Conservation (phyloP, 2,329 filamentous ascomycete genomes). For the Colletotrichum somersetense region DNA sequence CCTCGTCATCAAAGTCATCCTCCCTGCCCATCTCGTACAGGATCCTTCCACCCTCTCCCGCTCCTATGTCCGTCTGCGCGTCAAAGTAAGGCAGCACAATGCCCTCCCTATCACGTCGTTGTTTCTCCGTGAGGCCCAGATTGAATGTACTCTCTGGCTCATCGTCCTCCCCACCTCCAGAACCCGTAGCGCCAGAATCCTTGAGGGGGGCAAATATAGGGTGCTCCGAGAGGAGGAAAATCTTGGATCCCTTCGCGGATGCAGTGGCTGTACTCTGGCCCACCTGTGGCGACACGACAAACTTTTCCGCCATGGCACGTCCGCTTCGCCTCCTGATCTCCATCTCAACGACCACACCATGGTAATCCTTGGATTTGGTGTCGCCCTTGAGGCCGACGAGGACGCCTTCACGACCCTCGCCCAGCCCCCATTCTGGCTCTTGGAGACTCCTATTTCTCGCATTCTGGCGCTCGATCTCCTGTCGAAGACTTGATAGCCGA, state of each 20-base stretch:
- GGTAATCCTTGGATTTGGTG: conserved; percentile 54
- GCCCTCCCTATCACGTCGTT: conserved; percentile 85
- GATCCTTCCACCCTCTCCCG: conserved; percentile 90
- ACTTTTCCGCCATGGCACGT: conserved; percentile 78
- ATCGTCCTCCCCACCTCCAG: conserved; percentile 56
- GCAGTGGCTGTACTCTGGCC: conserved; percentile 27
- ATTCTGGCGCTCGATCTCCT: conserved; percentile 80
- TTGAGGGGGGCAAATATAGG: conserved; percentile 71
- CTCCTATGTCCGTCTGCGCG: conserved; percentile 84
- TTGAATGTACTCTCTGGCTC: conserved; percentile 84
- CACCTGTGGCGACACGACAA: conserved; percentile 59
- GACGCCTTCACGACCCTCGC: conserved; percentile 82
- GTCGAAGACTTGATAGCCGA: conserved; percentile 77
- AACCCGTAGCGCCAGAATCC: conserved; percentile 48
- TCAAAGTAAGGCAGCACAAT: conserved; percentile 97
- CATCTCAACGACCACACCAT: conserved; percentile 81
- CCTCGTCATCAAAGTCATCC: conserved; percentile 96
- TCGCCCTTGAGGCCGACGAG: conserved; percentile 73
- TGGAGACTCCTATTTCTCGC: conserved; percentile 81
- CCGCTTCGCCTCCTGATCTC: conserved; percentile 89
- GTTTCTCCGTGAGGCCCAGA: conserved; percentile 89
- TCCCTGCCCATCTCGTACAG: conserved; percentile 97
- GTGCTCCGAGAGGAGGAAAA: conserved; percentile 81
- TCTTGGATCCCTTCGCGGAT: conserved; percentile 47
- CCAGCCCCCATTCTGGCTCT: conserved; percentile 83